Evolutionary conservation across 352 stramenopile species (phyloP).

Genomic region (Chrysophaeum taylorii): DNA sequence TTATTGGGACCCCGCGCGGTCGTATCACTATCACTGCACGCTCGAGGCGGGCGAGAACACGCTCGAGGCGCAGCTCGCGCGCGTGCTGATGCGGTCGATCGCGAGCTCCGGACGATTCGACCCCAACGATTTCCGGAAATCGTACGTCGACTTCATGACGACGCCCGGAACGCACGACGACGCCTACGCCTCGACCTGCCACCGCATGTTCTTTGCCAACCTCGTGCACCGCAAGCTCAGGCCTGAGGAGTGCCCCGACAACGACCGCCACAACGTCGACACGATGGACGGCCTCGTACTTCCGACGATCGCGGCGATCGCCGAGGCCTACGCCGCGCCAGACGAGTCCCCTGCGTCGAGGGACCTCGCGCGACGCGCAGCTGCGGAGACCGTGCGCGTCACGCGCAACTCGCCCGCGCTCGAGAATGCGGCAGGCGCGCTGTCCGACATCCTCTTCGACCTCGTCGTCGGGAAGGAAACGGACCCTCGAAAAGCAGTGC

Average conservation of each 20-base stretch:
- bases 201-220: constrained; percentile 71
- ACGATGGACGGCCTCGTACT: constrained; percentile 54
- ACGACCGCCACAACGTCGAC: constrained; percentile 66
- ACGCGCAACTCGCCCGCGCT: constrained; percentile 39
- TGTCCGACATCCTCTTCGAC: constrained; percentile 36
- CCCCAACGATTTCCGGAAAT: constrained; percentile 40
- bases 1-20: constrained; percentile 48
- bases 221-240: constrained; percentile 34
- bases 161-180: constrained; percentile 59
- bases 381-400: constrained; percentile 32
- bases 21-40: constrained; percentile 58
- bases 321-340: constrained; percentile 17
- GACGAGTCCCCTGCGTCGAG: constrained; percentile 12
- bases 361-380: constrained; percentile 17
- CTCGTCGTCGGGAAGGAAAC: constrained; percentile 24
- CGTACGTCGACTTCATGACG: constrained; percentile 61
- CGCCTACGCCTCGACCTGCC: constrained; percentile 61
- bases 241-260: constrained; percentile 54
- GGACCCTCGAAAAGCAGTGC: constrained; percentile 18
- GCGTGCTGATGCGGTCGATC: constrained; percentile 46
- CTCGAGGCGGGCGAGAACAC: constrained; percentile 57
- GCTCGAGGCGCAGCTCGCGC: constrained; percentile 48
- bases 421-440: constrained; percentile 33
- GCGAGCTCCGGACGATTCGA: constrained; percentile 29
- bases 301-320: constrained; percentile 39